Evolutionary conservation across 1,284 basidiomycete species (phyloP).

Genomic region (Mycosarcoma mackinlayi): DNA sequence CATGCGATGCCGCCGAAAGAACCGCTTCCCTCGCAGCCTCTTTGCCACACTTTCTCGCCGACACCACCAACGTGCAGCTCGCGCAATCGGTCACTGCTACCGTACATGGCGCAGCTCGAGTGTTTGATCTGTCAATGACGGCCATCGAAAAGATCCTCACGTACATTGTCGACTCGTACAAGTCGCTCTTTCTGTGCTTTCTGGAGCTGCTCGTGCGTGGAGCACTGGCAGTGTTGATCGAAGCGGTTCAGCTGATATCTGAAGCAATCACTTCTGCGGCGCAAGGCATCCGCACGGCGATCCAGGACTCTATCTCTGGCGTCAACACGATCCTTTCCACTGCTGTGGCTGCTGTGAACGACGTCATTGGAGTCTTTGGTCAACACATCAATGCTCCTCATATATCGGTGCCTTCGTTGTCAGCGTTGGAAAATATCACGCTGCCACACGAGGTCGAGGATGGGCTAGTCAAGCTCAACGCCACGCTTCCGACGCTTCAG

Average conservation of each 20-base stretch:
- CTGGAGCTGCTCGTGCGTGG: constrained; percentile 88
- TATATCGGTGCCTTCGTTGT: constrained; percentile 68
- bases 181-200: constrained; percentile 90
- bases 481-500: constrained; percentile 80
- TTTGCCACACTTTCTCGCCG: constrained; percentile 86
- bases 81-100: constrained; percentile 80
- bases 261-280: constrained; percentile 80
- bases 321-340: constrained; percentile 47
- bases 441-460: constrained; percentile 84
- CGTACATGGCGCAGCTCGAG: constrained; percentile 76
- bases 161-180: constrained; percentile 90
- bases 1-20: constrained; percentile 83
- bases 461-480: constrained; percentile 79
- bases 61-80: constrained; percentile 83
- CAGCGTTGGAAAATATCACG: constrained; percentile 79
- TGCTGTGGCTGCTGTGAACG: constrained; percentile 48
- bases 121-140: constrained; percentile 41
- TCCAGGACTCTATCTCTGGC: constrained; percentile 70
- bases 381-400: constrained; percentile 39
- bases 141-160: constrained; percentile 49
- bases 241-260: constrained; percentile 76
- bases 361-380: constrained; percentile 45
- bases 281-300: constrained; percentile 76
- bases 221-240: constrained; percentile 81
- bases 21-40: constrained; percentile 84